These are phyloP conservation scores for Coemansia sp. DNA, from an alignment of 192 early-diverging fungal genomes.

Conservation along the genomic window DNA sequence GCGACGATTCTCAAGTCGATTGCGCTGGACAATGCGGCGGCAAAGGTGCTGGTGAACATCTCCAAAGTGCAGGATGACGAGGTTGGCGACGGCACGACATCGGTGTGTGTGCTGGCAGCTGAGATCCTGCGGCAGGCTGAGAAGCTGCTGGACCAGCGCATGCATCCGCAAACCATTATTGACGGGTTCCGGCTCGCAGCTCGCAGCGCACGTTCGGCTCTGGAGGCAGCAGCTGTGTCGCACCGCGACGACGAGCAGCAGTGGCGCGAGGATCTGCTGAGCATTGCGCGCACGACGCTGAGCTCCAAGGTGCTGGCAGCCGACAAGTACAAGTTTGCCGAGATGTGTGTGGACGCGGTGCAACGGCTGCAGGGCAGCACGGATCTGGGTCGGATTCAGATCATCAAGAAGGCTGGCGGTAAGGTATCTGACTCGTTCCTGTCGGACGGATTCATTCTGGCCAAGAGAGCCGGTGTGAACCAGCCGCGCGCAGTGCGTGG, in stretches of 20 bases:
- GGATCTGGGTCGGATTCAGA: constrained; percentile 97
- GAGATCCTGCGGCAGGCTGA: constrained; percentile 95
- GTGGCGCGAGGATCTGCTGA: constrained; percentile 89
- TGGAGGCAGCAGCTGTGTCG: constrained; percentile 80
- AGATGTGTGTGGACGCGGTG: constrained; percentile 95
- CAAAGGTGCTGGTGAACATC: constrained; percentile 96
- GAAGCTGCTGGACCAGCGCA: constrained; percentile 85
- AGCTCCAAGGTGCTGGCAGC: constrained; percentile 94
- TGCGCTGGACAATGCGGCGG: constrained; percentile 95
- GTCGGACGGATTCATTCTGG: constrained; percentile 95
- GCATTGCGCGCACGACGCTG: constrained; percentile 97
- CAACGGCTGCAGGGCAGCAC: constrained; percentile 94
- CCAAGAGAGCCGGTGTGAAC: constrained; percentile 99
- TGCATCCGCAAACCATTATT: constrained; percentile 97
- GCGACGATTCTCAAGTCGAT: constrained; percentile 99
- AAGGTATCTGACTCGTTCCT: constrained; percentile 93
- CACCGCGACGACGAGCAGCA: constrained; percentile 67
- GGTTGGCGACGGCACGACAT: constrained; percentile 99
- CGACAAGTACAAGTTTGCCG: constrained; percentile 95
- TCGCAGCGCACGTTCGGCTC: constrained; percentile 75
- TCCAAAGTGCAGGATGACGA: constrained; percentile 99
- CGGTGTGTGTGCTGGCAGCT: constrained; percentile 94
- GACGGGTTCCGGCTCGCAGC: constrained; percentile 93
- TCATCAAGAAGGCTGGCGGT: constrained; percentile 98
- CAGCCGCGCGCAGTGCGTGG: constrained; percentile 96